Evolutionary conservation across 2,329 filamentous ascomycete species (phyloP), one percentile per base, ranked within the genome.

Genomic region (Botrytis fabae): DNA sequence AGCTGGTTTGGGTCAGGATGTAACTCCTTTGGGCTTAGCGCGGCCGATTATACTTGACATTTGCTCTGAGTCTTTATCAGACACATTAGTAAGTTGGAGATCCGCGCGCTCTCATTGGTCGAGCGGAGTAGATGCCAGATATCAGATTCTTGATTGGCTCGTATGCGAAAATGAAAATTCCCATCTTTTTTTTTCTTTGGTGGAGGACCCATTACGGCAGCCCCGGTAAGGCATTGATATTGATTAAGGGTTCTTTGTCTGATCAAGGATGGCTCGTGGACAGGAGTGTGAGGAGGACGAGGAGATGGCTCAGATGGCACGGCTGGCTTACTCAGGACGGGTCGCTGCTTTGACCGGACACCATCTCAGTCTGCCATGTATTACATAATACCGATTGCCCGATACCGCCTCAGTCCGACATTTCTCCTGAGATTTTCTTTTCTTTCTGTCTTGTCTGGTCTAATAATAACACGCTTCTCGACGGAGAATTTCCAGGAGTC

Each of bases 121-220:
- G 0, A 22, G 1, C 3, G 22, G 2, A 20, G 16, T 2, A 38
- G n/a, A 66, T 54, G 64, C 22, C 32, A 66, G 22, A 54, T 66
- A 38, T 40, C 2, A 38, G 14, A 42, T 69, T 42, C 48, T 16
- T 69, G 65, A 69, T 69, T 69, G 65, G 65, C 25, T 18, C 48
- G 25, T 69, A 69, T 69, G 65, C 48, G 38, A 69, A 69, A 42
- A n/a, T 69, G 48, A 59, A 59, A 69, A 57, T 42, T 69, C 65
- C 65, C 51, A 69, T 68, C 64, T 28, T 9, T 40, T 7, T 14
- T 51, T 48, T 42, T 12, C 14, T 12, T 42, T 42, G 10, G 10
- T 14, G 40, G 40, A 16, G 25, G 60, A 42, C 22, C 60, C 35
- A 38, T 38, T 6, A 32, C 32, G 32, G 35, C 35, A 35, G 35